Base-by-base conservation (phyloP, 306 rosid genomes). In the Citrullus mucosospermus region DNA sequence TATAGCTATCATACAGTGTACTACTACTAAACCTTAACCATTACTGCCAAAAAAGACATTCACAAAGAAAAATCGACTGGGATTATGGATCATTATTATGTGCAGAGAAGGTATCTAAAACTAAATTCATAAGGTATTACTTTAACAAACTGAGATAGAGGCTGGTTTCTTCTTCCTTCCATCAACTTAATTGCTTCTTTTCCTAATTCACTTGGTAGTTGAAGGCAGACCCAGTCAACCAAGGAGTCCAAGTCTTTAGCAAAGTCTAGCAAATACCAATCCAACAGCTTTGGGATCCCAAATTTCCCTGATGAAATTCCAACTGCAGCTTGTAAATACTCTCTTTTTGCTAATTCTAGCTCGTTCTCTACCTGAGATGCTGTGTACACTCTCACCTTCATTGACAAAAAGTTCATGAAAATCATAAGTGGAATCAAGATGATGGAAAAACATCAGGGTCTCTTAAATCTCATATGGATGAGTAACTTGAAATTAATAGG, bases 221-320 rank as follows among this genome's bases (percentile, higher is more conserved):
- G 97, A 62, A 95, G 97, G 87, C 97, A 92, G 51, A 92, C 86
- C 99, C 99, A 95, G 65, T 95, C 97, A 70, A 95, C 83, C 81
- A 95, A 80, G 18, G 99, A 92, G 73, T 95, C 99, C 76, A 91
- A 83, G 82, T 95, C 97, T 85, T 95, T 92, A 50, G 97, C 97
- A 53, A 92, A 95, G 79, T 95, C 96, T 34, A 85, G 90, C 67
- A 89, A 81, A 85, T 95, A 89, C 99, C 99, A 92, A 83, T 92
- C 91, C 79, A 92, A 54, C 44, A 95, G 84, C 85, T 95, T 92
- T 58, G 99, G 99, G 55, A 95, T 83, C 55, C 87, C 83, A 81
- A 95, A 87, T 74, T 84, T 91, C 6, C 69, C 73, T 15, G 97
- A 59, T 80, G 97, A 89, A 81, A 95, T 85, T 76, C 90, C 93